Percentiles rank a stretch among this genome's conserved stretches.
phyloP scores from a whole-genome alignment of 1,139 yeast genomes.

The Taiozyma sp. region DNA sequence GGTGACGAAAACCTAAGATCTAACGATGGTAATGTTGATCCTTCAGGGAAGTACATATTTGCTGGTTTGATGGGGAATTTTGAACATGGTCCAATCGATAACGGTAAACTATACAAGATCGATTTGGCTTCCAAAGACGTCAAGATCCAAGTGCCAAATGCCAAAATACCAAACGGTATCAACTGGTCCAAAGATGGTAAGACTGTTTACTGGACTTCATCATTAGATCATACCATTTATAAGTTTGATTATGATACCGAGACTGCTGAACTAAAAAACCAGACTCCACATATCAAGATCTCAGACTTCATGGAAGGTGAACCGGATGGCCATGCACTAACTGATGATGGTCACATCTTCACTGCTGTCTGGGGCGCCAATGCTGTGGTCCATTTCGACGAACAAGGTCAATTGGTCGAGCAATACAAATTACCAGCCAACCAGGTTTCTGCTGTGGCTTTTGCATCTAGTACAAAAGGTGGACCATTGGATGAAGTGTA shows the following conservation, averaged over 20 bases:
- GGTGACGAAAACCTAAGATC: slow-evolving; percentile 44
- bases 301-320: slow-evolving; percentile 40
- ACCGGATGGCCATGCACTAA: slow-evolving; percentile 80
- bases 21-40: slow-evolving; percentile 70
- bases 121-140: slow-evolving; percentile 24
- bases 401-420: slow-evolving; percentile 47
- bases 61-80: slow-evolving; percentile 73
- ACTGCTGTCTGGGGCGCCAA: slow-evolving; percentile 65
- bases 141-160: slow-evolving; percentile 29
- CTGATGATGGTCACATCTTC: slow-evolving; percentile 58
- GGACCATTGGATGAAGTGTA: slow-evolving; percentile 59
- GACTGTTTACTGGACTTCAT: slow-evolving; percentile 68
- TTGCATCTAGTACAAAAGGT: slow-evolving; percentile 35
- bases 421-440: slow-evolving; percentile 51
- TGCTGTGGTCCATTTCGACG: slow-evolving; percentile 48
- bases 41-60: slow-evolving; percentile 59
- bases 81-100: slow-evolving; percentile 28
- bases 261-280: slow-evolving; percentile 42
- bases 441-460: slow-evolving; percentile 63
- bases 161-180: slow-evolving; percentile 72
- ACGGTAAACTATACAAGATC: slow-evolving; percentile 33
- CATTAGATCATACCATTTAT: slow-evolving; percentile 55
- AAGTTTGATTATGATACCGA: slow-evolving; percentile 52
- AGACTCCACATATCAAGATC: slow-evolving; percentile 39
- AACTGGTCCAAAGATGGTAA: slow-evolving; percentile 55